These are phyloP conservation scores for Dioszegia aurantiaca DNA, from an alignment of 768 basidiomycete genomes.

Conservation along the genomic window DNA sequence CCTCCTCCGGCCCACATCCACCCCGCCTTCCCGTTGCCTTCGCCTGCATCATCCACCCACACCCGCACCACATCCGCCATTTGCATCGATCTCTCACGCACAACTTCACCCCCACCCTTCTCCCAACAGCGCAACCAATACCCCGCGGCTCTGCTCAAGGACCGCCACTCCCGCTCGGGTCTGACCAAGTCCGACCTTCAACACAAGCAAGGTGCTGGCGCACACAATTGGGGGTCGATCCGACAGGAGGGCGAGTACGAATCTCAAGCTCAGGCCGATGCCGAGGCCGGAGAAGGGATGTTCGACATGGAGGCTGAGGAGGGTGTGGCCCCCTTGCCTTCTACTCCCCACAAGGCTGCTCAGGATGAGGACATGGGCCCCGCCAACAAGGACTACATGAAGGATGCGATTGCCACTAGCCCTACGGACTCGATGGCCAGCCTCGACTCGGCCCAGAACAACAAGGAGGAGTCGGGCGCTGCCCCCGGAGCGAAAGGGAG, in stretches of 20 bases:
- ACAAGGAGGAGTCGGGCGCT: constrained; percentile 1
- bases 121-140: constrained; percentile 41
- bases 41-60: neutral
- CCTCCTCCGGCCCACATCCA: neutral
- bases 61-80: neutral
- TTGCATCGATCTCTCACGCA: no score
- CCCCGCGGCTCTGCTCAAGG: constrained; percentile 45
- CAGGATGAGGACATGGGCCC: neutral
- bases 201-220: constrained; percentile 64
- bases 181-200: constrained; percentile 69
- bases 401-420: constrained; percentile 16
- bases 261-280: constrained; percentile 62
- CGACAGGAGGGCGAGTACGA: constrained; percentile 65
- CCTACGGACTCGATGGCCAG: constrained; percentile 23
- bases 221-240: constrained; percentile 80
- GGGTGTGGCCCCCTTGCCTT: constrained; percentile 37
- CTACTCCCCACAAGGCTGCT: neutral
- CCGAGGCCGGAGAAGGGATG: constrained; percentile 33
- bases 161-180: constrained; percentile 38
- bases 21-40: neutral
- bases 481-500: constrained; percentile 17
- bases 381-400: constrained; percentile 8
- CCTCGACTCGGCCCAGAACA: constrained; percentile 16
- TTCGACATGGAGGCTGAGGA: constrained; percentile 54
- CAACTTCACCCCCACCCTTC: no score